Evolutionary conservation across 164 flowering plant species (phyloP).

Genomic region (Berberis thunbergii): DNA sequence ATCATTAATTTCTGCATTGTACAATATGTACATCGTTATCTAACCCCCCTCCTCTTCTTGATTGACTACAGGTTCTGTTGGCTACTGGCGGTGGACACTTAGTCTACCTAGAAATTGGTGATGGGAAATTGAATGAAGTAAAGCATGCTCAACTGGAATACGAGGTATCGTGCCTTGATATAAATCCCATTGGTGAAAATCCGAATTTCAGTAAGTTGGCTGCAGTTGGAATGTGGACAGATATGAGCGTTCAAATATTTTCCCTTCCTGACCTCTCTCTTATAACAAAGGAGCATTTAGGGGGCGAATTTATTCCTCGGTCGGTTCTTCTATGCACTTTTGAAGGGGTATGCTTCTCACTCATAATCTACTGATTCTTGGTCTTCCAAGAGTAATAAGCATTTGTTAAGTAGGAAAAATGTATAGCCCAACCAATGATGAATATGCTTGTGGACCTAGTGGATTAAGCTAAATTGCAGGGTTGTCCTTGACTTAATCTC

Average conservation of each 20-base stretch:
- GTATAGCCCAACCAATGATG: background rate
- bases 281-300: conserved; percentile 73
- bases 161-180: conserved; percentile 94
- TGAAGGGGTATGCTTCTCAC: conserved; percentile 71
- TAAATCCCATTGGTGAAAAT: conserved; percentile 86
- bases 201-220: conserved; percentile 70
- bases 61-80: conserved; percentile 58
- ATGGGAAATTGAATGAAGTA: conserved; percentile 56
- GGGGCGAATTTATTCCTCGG: conserved; percentile 97
- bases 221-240: conserved; percentile 99
- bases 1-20: too few species aligned
- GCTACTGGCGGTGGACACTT: conserved; percentile 94
- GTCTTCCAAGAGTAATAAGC: background rate
- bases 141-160: conserved; percentile 67
- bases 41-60: background rate
- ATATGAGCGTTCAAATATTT: conserved; percentile 78
- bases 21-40: too few species aligned
- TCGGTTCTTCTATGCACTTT: conserved; percentile 94
- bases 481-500: background rate
- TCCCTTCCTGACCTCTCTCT: conserved; percentile 80
- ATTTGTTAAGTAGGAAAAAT: background rate
- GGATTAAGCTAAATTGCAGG: background rate
- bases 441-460: background rate
- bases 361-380: background rate
- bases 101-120: conserved; percentile 80